Base-by-base conservation (phyloP, 352 stramenopile genomes). In the Phytopythium chamaehyphon region DNA sequence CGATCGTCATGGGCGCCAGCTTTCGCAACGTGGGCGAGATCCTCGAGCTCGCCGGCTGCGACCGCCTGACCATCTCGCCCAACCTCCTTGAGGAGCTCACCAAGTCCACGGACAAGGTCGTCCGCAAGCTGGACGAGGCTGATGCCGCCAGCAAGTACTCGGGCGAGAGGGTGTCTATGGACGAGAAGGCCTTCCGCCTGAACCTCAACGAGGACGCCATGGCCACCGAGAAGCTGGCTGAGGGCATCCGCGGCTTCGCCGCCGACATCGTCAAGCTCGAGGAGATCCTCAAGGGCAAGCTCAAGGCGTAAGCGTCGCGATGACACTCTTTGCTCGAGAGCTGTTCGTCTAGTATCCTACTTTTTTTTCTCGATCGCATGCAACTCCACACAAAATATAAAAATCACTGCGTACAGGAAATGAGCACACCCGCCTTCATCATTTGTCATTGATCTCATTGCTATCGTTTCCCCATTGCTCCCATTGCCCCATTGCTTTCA, bases 211-310 rank as follows among this genome's bases (percentile, higher is more conserved):
- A 96, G 54, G 96, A 99, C 74, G 73, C 77, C 28, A 99, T 98
- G 88, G 96, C 95, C 43, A 98, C 85, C 23, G 96, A 98, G 57
- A 99, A 99, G 82, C 85, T 99, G 22, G 73, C 88, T 10, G 96
- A 99, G 71, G 97, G 96, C 23, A 99, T 99, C 70, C 88, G 93
- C 58, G 89, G 90, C 46, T 99, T 99, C 69, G 90, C 90, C 51
- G 85, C 76, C 15, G 97, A 99, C 76, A 98, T 99, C 54, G 83
- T 98, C 53, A 99, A 99, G 79, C 86, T 99, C 23, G 96, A 99
- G 81, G 81, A 92, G 35, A 98, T 99, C 70, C 81, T 99, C 26
- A 96, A 98, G 71, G 59, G 66, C 38, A 98, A 98, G 81, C 87
- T 99, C 28, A 87, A 77, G 43, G 71, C 69, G 52, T 90, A 87